phyloP scores from a whole-genome alignment of 1,139 yeast species.

The Blastobotrys malaysiensis region DNA sequence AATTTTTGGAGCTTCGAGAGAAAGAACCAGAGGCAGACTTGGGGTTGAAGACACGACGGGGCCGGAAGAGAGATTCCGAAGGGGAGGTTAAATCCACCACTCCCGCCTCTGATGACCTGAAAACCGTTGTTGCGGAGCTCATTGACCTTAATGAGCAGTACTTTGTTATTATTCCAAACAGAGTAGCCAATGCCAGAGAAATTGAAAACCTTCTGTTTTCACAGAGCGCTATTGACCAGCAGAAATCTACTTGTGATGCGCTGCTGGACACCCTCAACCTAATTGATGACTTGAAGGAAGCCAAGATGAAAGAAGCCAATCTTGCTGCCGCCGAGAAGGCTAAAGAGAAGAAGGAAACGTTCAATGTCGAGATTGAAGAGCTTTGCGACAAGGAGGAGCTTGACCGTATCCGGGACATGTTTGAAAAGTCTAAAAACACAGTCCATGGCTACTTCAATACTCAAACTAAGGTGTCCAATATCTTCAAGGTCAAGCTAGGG shows the following conservation, averaged over 20 bases:
- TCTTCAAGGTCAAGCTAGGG: background rate
- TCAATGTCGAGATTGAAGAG: background rate
- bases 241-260: background rate
- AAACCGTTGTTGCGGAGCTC: background rate
- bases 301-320: background rate
- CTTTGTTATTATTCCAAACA: background rate
- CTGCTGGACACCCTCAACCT: background rate
- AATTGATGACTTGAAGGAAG: background rate
- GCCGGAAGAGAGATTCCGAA: background rate
- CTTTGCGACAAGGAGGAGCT: background rate
- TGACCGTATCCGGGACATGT: background rate
- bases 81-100: background rate
- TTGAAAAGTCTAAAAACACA: background rate
- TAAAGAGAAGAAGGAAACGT: background rate
- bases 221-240: background rate
- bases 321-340: background rate
- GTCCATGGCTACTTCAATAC: background rate
- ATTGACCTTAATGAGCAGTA: background rate
- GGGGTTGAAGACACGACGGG: background rate
- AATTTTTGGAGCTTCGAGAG: background rate
- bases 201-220: background rate
- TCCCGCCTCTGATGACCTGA: background rate
- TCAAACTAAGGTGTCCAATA: background rate
- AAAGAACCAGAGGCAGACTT: background rate
- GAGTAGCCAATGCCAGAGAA: background rate